Conservation (phyloP, 768 basidiomycete genomes). For the Phlegmacium glaucopus region DNA sequence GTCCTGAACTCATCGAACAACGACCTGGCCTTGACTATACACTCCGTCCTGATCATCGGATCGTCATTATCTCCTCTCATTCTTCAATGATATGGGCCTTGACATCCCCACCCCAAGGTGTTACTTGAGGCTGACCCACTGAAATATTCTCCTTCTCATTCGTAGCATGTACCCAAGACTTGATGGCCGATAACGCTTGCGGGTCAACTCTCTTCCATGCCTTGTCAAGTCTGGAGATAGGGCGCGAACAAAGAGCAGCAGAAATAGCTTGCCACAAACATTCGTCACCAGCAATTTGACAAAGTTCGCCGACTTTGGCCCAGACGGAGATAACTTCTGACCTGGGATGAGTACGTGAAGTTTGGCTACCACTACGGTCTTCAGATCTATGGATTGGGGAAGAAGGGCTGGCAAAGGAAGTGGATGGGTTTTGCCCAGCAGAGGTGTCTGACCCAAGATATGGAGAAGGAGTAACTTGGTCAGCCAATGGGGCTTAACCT, state of each 20-base stretch:
- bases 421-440: slow-evolving; percentile 17
- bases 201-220: slow-evolving; percentile 76
- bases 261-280: slow-evolving; percentile 75
- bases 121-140: slow-evolving; percentile 43
- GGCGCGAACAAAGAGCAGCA: slow-evolving; percentile 67
- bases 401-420: slow-evolving; percentile 12
- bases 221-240: slow-evolving; percentile 74
- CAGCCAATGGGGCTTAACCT: slow-evolving; percentile 76
- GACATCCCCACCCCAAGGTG: slow-evolving; percentile 70
- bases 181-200: slow-evolving; percentile 51
- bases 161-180: slow-evolving; percentile 60
- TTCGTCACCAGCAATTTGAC: slow-evolving; percentile 70
- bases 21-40: slow-evolving; percentile 37
- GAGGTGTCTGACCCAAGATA: slow-evolving; percentile 62
- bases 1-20: slow-evolving; percentile 53
- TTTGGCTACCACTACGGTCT: slow-evolving; percentile 30
- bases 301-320: slow-evolving; percentile 71
- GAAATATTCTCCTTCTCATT: slow-evolving; percentile 27
- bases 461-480: slow-evolving; percentile 71
- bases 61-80: slow-evolving; percentile 40
- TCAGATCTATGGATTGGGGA: slow-evolving; percentile 31
- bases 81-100: slow-evolving; percentile 42
- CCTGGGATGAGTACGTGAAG: slow-evolving; percentile 64
- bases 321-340: slow-evolving; percentile 72
- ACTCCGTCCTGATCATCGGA: slow-evolving; percentile 38